Percentiles rank a stretch among this genome's conserved stretches.
These are phyloP conservation scores for Parietaria judaica DNA, from an alignment of 306 rosid genomes.

Conservation along the genomic window DNA sequence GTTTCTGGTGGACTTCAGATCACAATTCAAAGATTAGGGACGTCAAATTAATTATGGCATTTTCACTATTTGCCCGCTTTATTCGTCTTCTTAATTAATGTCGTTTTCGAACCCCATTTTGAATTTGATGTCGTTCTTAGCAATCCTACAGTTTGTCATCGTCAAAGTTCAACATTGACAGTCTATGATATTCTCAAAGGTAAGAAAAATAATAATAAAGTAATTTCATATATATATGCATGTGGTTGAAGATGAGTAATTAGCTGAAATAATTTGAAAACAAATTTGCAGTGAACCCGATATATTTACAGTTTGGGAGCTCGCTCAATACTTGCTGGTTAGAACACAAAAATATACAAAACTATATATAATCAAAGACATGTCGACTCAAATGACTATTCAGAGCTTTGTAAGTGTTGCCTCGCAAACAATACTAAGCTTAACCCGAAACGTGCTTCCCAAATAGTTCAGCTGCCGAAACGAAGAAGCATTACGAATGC, in stretches of 20 bases:
- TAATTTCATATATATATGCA: too few relatives aligned
- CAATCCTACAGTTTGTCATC: too few relatives aligned
- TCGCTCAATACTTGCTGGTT: constrained; percentile 17
- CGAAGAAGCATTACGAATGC: constrained; percentile 2
- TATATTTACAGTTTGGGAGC: constrained; percentile 29
- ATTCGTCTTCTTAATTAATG: too few relatives aligned
- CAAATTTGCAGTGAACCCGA: constrained; percentile 8
- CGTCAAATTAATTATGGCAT: too few relatives aligned
- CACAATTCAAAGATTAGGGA: too few relatives aligned
- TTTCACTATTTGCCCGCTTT: too few relatives aligned
- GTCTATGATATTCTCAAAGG: too few relatives aligned
- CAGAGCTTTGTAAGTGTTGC: constrained; percentile 1
- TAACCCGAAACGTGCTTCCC: constrained; percentile 26
- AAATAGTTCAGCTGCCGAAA: constrained; percentile 10
- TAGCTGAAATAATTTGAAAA: neutral
- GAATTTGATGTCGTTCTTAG: too few relatives aligned
- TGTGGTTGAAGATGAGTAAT: too few relatives aligned
- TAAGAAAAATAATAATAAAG: too few relatives aligned
- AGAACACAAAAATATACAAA: constrained; percentile 32
- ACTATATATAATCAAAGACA: neutral
- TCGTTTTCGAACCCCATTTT: too few relatives aligned
- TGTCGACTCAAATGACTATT: constrained; percentile 6
- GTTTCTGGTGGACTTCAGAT: neutral
- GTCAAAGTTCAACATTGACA: too few relatives aligned
- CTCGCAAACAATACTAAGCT: neutral